Base-by-base conservation (phyloP, 2,329 filamentous ascomycete species). In the Penicillium brevicompactum region DNA sequence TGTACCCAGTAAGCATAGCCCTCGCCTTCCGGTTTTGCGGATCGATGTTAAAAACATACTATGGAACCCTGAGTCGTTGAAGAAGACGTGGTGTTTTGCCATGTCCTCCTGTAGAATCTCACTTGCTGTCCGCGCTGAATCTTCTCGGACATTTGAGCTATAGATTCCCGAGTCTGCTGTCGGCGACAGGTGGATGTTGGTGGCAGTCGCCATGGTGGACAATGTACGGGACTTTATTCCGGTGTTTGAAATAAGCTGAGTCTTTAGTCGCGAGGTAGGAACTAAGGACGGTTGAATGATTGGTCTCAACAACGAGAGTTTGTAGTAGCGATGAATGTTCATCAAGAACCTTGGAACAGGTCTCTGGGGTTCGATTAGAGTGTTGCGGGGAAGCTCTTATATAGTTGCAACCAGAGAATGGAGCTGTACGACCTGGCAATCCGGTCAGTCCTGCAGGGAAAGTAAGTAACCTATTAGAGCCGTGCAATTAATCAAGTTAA, bases 31-130 rank as follows among this genome's bases (percentile, higher is more conserved):
- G 34, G 34, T 9, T 14, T 13, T 34, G 31, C 10, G 31, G 31
- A 11, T 4, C 9, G 31, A 34, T 34, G 31, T 34, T 18, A 44
- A 34, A 6, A 18, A 64, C 66, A 21, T 61, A 77, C 75, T 90
- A 67, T 97, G 92, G 59, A 89, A 95, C 0, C 88, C 88, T 1
- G 73, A 67, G 0, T 81, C 57, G 58, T 94, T 95, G 80, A 92
- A 96, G 75, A 88, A 95, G 55, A 92, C 87, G 68, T 96, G 89
- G 64, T 92, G 84, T 32, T 75, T 76, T 27, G 82, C 83, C 60
- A 94, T 82, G 67, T 96, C 92, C 54, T 86, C 77, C 69, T 96
- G 90, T 16, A 97, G 76, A 4, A 96, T 74, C 59, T 89, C 79
- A 3, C 86, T 87, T 1, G 83, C 80, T 56, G 79, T 86, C 38